A percentile compares a stretch with the other conserved stretches of the same genome.
Evolutionary conservation across 2,329 filamentous ascomycete genomes (phyloP).

Genomic region (Aplosporella prunicola): DNA sequence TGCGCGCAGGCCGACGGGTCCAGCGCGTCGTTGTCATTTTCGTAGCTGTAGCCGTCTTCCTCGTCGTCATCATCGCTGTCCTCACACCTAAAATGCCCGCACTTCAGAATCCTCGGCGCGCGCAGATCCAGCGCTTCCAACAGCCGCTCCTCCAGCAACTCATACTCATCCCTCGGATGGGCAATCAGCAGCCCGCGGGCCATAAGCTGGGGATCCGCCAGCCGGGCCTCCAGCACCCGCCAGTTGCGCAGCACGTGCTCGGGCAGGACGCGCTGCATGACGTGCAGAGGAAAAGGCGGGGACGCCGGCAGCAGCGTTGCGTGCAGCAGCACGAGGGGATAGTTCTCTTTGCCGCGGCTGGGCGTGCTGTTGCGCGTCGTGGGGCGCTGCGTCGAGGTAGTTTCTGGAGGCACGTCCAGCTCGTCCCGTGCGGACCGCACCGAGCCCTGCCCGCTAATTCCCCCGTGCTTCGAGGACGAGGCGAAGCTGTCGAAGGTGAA

Average conservation of each 20-base stretch:
- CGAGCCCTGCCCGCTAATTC: too few species aligned
- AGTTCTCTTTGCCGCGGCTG: too few species aligned
- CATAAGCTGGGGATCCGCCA: conserved; percentile 59
- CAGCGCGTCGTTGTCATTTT: background rate
- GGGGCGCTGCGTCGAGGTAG: too few species aligned
- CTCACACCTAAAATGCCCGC: conserved; percentile 56
- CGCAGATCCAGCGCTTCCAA: conserved; percentile 66
- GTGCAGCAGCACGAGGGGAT: conserved; percentile 70
- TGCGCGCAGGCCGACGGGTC: background rate
- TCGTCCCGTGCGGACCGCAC: too few species aligned
- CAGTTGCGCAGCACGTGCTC: conserved; percentile 48
- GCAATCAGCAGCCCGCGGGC: conserved; percentile 65
- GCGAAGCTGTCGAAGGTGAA: too few species aligned
- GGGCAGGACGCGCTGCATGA: conserved; percentile 43
- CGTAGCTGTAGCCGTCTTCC: conserved; percentile 2
- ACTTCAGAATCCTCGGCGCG: conserved; percentile 60
- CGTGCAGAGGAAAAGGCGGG: conserved; percentile 47
- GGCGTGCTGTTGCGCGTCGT: too few species aligned
- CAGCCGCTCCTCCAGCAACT: conserved; percentile 67
- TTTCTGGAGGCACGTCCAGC: too few species aligned
- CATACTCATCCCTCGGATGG: conserved; percentile 72
- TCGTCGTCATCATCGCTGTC: conserved; percentile 16
- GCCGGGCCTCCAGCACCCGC: conserved; percentile 58
- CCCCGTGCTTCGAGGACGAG: too few species aligned
- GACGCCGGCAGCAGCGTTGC: conserved; percentile 64